Base-by-base conservation (phyloP, 805 yeast species). In the Candida insectalens region DNA sequence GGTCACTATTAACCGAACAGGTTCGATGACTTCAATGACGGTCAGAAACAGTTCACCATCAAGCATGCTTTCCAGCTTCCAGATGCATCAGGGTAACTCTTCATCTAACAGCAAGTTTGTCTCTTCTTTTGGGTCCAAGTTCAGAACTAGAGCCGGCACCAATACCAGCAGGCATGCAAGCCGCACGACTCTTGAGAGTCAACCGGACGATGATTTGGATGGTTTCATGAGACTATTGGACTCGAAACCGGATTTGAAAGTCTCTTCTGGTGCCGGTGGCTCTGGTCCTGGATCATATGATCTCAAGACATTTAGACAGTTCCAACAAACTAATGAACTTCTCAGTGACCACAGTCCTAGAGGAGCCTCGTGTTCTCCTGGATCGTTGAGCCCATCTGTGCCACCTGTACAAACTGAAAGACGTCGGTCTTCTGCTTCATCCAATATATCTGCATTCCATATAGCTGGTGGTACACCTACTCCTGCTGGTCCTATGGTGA, bases 91-190 rank as follows among this genome's bases (percentile, higher is more conserved):
- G 12, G 23, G 12, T 7, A 21, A 12, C 23, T 21, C 23, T 8
- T 21, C 23, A 12, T 7, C 23, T 21, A 12, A 12, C 0, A 79
- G 83, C 2, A 66, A 76, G 41, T 80, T 77, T 43, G 70, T 83
- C 2, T 75, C 89, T 1, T 77, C 88, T 0, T 79, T 79, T 53
- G 83, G 83, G 0, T 75, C 77, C n/a, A 59, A 83, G 32, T 45
- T 53, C 29, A 46, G 50, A 36, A 45, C 44, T 8, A 39, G 47
- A 2, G 37, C 19, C 5, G 33, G 45, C 6, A 44, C 53, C 18
- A 39, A 59, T 18, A 41, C 55, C 33, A 49, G 49, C 35, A 53
- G 59, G 39, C 25, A 53, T 7, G 60, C 53, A 30, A 51, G 53
- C 23, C 23, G 23, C 10, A 29, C 51, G 4, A 48, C 49, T 33